Base-by-base conservation (phyloP, 108 stramenopile species). In the Cafeteria roenbergensis region DNA sequence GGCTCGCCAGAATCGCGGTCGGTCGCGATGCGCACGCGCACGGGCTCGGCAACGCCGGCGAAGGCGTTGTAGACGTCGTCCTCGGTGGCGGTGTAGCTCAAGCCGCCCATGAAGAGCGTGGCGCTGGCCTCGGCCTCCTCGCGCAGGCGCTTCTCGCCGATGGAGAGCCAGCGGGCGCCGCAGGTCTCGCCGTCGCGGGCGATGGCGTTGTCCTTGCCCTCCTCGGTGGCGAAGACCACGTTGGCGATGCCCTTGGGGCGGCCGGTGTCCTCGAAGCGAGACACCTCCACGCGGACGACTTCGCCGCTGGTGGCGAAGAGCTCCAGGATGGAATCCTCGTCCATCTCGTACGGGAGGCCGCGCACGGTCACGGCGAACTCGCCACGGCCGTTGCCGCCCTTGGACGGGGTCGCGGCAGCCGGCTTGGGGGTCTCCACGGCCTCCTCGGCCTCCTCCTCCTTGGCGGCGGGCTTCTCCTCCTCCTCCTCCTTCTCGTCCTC, bases 1-100 rank as follows among this genome's bases (percentile, higher is more conserved):
- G 96, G 96, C 30, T 91, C 87, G 12, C 93, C 93, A 65, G 88
- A 90, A 69, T 99, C 97, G 34, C 90, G 71, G 72, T 95, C 92
- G 64, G 85, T 88, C 6, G 91, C 90, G 68, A 94, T 95, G 54
- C 97, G 86, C 55, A 96, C 78, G 34, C 73, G 63, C 17, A 74
- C 66, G 66, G 96, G 90, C 33, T 85, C 86, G 30, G 94, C 97
- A 73, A 92, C 94, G 31, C 85, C 80, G 48, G 63, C 84, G 71
- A 99, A 99, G 54, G 80, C 68, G 32, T 79, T 68, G 50, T 86
- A 79, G 30, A 99, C 62, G 30, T 84, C 71, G 30, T 94, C 91
- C 73, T 99, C 97, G 64, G 90, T 89, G 57, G 96, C 82, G 60
- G 91, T 75, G 86, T 87, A 99, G 27, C 88, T 75, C 37, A 99